Conservation (phyloP, 2,329 filamentous ascomycete genomes). For the Sporothrix luriei region DNA sequence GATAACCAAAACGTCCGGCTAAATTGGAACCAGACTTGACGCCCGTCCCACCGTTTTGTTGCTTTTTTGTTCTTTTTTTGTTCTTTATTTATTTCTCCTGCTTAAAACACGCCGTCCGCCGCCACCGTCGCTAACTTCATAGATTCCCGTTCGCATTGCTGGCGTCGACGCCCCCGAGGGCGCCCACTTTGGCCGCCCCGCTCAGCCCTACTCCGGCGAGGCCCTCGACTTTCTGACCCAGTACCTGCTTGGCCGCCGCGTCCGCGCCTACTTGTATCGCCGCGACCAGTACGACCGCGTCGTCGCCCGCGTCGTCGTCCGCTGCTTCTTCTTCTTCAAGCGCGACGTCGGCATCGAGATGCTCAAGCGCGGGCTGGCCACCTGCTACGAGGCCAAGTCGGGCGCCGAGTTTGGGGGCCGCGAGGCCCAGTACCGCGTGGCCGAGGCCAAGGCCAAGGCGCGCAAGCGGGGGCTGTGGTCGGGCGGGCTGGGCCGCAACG, state of each 20-base stretch:
- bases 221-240: constrained; percentile 77
- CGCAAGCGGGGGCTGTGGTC: constrained; percentile 76
- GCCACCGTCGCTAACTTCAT: constrained; percentile 27
- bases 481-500: constrained; percentile 54
- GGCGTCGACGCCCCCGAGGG: constrained; percentile 92
- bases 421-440: constrained; percentile 64
- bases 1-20: constrained; percentile 3
- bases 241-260: constrained; percentile 70
- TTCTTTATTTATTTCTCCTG: background rate
- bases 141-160: constrained; percentile 88
- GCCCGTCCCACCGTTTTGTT: background rate
- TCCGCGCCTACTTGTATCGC: constrained; percentile 80
- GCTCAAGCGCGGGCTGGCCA: constrained; percentile 81
- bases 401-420: constrained; percentile 84
- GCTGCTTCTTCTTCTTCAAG: constrained; percentile 63
- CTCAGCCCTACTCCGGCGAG: constrained; percentile 81
- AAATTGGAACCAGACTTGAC: constrained; percentile 9
- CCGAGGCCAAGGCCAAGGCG: constrained; percentile 67
- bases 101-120: background rate
- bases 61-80: background rate
- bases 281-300: constrained; percentile 91
- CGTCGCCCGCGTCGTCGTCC: constrained; percentile 80
- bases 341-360: constrained; percentile 87
- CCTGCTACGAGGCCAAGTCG: constrained; percentile 88
- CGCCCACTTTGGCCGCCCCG: constrained; percentile 86